Evolutionary conservation across 2,329 filamentous ascomycete genomes (phyloP), one percentile per base, ranked within the genome.

Genomic region (Hypoxylon sp.): DNA sequence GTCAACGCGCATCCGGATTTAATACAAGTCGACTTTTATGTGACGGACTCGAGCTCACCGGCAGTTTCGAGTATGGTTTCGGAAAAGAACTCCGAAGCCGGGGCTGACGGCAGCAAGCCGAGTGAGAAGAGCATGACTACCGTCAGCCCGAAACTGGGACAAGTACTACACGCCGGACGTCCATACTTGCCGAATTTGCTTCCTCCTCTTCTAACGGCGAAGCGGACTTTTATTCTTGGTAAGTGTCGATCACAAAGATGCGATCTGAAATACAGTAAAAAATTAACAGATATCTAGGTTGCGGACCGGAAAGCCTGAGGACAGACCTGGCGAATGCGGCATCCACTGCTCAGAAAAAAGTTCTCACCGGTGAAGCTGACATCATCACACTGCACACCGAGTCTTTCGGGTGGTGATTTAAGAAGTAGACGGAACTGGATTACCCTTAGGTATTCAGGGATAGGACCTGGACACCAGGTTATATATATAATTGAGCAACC

Each of bases 361-460:
- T 70, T 7, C 36, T 70, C 0, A n/a, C 32, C 21, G 68, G 68
- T 0, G 68, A 65, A 49, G 61, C 51, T 32, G 65, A 70, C 46
- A 64, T 68, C 25, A 60, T 70, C 51, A 70, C 68, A 21, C 52
- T 70, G n/a, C 65, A 68, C 34, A 70, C 68, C 2, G 68, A 70
- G 38, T 70, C 68, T 45, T 70, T 70, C 28, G 68, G 68, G 1
- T 70, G 68, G 68, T 70, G 51, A 65, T 53, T 21, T 17, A 21
- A 32, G 32, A 48, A 11, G 7, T 32, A 36, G 13, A 51, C 4
- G 21, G 49, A 10, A 23, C 11, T 46, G 14, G 32, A 28, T 21
- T 23, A 14, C 1, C 23, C 23, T n/a, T n/a, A n/a, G n/a, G n/a
- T 14, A 45, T 19, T 49, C 19, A 3, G 36, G n/a, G n/a, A 25